Evolutionary conservation across 164 flowering plant genomes (phyloP).

Genomic region (Kalanchoe fedtschenkoi): DNA sequence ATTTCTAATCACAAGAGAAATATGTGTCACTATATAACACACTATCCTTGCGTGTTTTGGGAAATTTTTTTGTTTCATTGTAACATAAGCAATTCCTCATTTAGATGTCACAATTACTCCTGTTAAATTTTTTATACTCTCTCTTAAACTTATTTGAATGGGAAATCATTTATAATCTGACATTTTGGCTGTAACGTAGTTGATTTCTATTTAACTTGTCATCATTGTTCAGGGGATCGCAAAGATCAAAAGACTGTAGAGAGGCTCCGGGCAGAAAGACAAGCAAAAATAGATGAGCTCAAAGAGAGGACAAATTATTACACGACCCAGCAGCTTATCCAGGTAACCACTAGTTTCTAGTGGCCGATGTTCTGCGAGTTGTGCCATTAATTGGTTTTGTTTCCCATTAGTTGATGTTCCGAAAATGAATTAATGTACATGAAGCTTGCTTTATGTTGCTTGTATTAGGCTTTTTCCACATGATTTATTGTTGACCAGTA

Average conservation of each 20-base stretch:
- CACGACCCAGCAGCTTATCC: slow-evolving; percentile 84
- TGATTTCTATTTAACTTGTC: not conserved
- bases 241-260: slow-evolving; percentile 83
- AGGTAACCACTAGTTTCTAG: slow-evolving; percentile 32
- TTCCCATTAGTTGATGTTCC: not conserved
- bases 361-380: not conserved
- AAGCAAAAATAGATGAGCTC: slow-evolving; percentile 83
- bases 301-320: slow-evolving; percentile 90
- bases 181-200: not conserved
- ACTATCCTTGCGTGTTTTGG: too few relatives aligned
- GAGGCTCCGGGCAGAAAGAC: slow-evolving; percentile 74
- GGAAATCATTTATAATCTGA: too few relatives aligned
- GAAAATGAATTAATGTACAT: not conserved
- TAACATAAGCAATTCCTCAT: too few relatives aligned
- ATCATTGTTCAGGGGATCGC: slow-evolving; percentile 43
- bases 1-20: too few relatives aligned
- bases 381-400: not conserved
- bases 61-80: too few relatives aligned
- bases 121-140: too few relatives aligned
- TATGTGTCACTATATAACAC: too few relatives aligned
- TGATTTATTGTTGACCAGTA: too few relatives aligned
- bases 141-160: too few relatives aligned
- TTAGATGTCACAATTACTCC: too few relatives aligned
- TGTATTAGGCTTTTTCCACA: not conserved
- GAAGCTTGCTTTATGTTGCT: not conserved